Conservation (phyloP, 2,329 filamentous ascomycete species). For the Trichoderma simmonsii region DNA sequence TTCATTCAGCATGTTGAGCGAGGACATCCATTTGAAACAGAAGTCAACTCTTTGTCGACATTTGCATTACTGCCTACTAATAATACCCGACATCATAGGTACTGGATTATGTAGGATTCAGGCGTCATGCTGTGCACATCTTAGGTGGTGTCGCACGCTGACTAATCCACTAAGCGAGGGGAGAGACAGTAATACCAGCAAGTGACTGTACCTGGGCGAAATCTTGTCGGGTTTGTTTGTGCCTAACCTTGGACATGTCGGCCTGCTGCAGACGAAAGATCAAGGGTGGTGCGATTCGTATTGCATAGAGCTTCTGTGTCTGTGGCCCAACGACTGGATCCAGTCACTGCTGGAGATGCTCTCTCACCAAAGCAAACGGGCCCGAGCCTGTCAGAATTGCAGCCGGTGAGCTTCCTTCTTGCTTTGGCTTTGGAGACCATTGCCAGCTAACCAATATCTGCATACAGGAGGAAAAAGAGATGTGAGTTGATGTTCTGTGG, state of each 20-base stretch:
- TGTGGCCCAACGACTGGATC: background rate
- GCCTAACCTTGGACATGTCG: background rate
- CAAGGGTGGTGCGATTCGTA: background rate
- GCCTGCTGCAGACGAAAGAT: background rate
- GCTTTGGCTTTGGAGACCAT: background rate
- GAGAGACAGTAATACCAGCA: background rate
- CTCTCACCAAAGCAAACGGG: background rate
- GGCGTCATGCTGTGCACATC: background rate
- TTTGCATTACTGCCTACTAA: too few species aligned
- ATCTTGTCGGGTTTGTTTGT: background rate
- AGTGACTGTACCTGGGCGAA: background rate
- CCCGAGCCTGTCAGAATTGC: background rate
- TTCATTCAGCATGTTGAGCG: too few species aligned
- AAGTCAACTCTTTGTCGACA: too few species aligned
- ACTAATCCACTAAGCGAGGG: background rate
- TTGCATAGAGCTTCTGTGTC: background rate
- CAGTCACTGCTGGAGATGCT: background rate
- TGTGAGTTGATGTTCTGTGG: background rate
- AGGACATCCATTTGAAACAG: too few species aligned
- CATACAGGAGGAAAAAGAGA: background rate
- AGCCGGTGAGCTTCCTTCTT: background rate
- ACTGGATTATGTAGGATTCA: background rate
- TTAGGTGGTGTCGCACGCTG: background rate
- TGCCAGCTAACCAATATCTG: background rate
- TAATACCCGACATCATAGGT: too few species aligned